Evolutionary conservation across 257 asterid genomes (phyloP), one percentile per base, ranked within the genome.

Genomic region (Coffea eugenioides): DNA sequence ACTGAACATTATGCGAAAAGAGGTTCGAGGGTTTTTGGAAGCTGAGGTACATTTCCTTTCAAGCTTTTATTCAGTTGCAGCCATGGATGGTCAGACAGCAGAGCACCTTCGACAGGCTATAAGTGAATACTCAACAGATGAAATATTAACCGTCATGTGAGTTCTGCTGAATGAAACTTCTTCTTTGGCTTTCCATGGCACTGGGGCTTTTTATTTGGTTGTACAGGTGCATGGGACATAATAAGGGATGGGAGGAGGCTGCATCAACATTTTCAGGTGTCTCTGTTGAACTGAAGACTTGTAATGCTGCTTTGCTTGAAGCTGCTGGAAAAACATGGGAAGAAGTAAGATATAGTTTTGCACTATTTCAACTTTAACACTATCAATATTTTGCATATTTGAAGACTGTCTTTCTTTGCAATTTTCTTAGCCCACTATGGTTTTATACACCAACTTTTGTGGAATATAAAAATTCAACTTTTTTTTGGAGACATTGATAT

Each of bases 181-280:
- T 80, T 68, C 71, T 79, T 77, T 54, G 57, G 75, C 59, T 83
- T 75, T 73, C 31, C 49, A 46, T 43, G 45, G 49, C 46, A 67
- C 43, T 81, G 74, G 45, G 57, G 75, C 43, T 7, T 48, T 74
- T 64, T 25, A 41, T 75, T 80, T 74, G 52, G 39, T 57, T 74
- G 80, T 87, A 84, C 91, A 95, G 99, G 99, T 95, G 99, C 82
- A 95, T 95, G 99, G 99, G 99, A 56, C 99, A 95, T 81, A 93
- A 95, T 79, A 90, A 81, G 87, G 98, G 97, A 77, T 92, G 98
- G 99, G 99, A 95, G 85, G 98, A 93, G 87, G 99, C 98, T 23
- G 99, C 99, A 66, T 92, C 99, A 64, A 85, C 92, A 94, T 82
- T 93, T 57, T 86, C 95, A 8, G 99, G 97, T 82, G 90, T 85